A percentile compares a stretch with the other conserved stretches of the same genome.
Evolutionary conservation across 1,284 basidiomycete species (phyloP).

Genomic region (Marasmius sp.): DNA sequence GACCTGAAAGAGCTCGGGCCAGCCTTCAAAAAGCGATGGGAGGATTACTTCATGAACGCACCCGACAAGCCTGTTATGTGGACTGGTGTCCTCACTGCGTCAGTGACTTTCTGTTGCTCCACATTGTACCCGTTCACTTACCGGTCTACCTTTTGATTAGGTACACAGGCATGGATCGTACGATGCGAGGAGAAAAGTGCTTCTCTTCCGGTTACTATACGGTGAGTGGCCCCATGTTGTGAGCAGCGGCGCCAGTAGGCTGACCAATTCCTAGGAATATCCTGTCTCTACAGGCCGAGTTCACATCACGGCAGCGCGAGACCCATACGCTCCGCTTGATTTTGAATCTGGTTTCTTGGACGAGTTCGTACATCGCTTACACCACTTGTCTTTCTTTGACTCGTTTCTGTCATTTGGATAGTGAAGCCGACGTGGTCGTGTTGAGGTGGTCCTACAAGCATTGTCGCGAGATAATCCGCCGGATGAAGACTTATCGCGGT

Average conservation of each 20-base stretch:
- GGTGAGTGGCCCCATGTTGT: neutral
- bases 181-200: neutral
- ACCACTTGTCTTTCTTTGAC: neutral
- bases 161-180: constrained; percentile 5
- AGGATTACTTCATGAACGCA: constrained; percentile 7
- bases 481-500: constrained; percentile 36
- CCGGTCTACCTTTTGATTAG: neutral
- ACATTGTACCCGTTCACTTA: neutral
- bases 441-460: constrained; percentile 34
- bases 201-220: constrained; percentile 7
- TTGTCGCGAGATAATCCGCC: constrained; percentile 31
- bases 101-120: neutral
- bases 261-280: constrained; percentile 18
- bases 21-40: constrained; percentile 12
- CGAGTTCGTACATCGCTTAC: constrained; percentile 9
- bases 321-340: constrained; percentile 21
- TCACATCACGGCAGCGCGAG: constrained; percentile 25
- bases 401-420: neutral
- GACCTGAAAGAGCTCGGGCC: constrained; percentile 14
- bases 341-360: constrained; percentile 19
- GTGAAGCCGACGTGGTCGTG: constrained; percentile 14
- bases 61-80: constrained; percentile 17
- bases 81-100: constrained; percentile 10
- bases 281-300: constrained; percentile 27
- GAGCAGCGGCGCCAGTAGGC: too few relatives aligned